Evolutionary conservation across 2,329 filamentous ascomycete genomes (phyloP).

Genomic region (Apiospora hydei): DNA sequence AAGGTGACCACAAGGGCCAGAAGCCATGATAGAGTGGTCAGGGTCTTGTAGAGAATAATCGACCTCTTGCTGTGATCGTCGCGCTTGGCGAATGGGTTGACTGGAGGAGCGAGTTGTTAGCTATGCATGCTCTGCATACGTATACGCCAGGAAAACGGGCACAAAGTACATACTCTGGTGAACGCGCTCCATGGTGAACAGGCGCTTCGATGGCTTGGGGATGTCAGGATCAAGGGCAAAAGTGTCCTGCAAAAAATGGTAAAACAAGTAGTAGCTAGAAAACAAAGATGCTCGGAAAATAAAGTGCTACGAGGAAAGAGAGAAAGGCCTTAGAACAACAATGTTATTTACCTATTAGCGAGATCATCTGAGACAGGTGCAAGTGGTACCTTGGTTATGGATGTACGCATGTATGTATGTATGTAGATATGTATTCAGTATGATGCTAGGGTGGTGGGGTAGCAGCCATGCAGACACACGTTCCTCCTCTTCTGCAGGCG

Average conservation of each 20-base stretch:
- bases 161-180: slow-evolving; percentile 37
- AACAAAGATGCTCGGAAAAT: not conserved
- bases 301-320: not conserved
- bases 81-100: slow-evolving; percentile 78
- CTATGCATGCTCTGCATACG: not conserved
- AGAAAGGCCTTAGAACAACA: not conserved
- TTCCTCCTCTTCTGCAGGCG: not conserved
- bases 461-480: not conserved
- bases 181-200: slow-evolving; percentile 40
- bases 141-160: not conserved
- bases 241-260: not conserved
- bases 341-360: not conserved
- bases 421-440: not conserved
- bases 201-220: not conserved
- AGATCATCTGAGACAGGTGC: slow-evolving; percentile 21
- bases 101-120: slow-evolving; percentile 47
- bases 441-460: slow-evolving; percentile 3
- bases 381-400: not conserved
- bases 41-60: slow-evolving; percentile 76
- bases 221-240: slow-evolving; percentile 11
- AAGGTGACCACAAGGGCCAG: slow-evolving; percentile 75
- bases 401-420: too few relatives aligned
- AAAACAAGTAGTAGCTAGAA: not conserved
- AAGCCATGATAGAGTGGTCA: slow-evolving; percentile 78
- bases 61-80: slow-evolving; percentile 68